Percentiles rank a stretch among this genome's conserved stretches.
Evolutionary conservation across 73 alveolate genomes (phyloP).

Genomic region (Effrenium voratum): DNA sequence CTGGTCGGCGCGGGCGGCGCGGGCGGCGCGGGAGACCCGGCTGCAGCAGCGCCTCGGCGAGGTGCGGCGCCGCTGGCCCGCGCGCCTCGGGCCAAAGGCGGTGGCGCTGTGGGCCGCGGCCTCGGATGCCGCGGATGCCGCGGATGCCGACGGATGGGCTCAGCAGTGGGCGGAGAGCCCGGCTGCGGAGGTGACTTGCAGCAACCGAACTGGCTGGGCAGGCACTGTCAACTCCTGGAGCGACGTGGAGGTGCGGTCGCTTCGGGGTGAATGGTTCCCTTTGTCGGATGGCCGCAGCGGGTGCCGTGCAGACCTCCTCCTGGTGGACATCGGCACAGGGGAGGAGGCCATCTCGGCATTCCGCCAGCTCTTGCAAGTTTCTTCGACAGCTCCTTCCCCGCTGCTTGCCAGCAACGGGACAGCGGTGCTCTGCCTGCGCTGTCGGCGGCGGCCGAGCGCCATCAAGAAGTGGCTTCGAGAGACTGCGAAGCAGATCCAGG

Average conservation of each 20-base stretch:
- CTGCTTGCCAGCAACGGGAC: slow-evolving; percentile 11
- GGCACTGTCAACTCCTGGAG: no score
- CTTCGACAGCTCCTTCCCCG: neutral
- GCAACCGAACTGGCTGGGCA: no score
- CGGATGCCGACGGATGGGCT: no score
- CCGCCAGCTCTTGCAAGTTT: neutral
- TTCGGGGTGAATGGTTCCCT: slow-evolving; percentile 27
- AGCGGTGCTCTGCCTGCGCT: slow-evolving; percentile 32
- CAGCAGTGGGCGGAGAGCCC: no score
- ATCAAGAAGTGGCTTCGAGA: slow-evolving; percentile 72
- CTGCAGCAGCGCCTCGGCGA: slow-evolving; percentile 10
- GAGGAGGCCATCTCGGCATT: neutral
- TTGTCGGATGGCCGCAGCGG: neutral
- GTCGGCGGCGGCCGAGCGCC: slow-evolving; percentile 69
- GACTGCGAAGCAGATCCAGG: neutral
- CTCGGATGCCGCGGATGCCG: no score
- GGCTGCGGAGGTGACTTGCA: no score
- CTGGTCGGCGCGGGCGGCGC: slow-evolving; percentile 43
- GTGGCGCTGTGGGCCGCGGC: slow-evolving; percentile 46
- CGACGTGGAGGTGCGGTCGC: neutral
- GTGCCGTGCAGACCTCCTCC: slow-evolving; percentile 28
- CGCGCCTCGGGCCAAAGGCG: neutral
- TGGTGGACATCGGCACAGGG: slow-evolving; percentile 50
- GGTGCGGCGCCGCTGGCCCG: neutral
- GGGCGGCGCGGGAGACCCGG: neutral